phyloP scores from a whole-genome alignment of 1,284 basidiomycete species.

The Cystobasidium slooffiae region DNA sequence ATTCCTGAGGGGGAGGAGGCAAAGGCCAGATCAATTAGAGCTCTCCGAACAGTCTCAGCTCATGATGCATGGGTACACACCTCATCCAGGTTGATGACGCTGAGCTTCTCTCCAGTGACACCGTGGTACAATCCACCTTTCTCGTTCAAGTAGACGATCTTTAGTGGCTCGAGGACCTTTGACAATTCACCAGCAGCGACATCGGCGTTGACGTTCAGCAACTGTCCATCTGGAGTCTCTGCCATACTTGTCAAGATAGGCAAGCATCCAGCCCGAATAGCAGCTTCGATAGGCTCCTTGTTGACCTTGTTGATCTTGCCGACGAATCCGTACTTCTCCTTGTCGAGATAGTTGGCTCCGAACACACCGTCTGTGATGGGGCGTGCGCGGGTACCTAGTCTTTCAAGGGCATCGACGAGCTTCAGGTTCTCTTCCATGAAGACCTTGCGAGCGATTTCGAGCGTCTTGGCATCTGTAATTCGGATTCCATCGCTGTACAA shows the following conservation, averaged over 20 bases:
- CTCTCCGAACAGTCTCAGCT: not conserved
- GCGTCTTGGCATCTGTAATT: constrained; percentile 90
- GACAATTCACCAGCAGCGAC: constrained; percentile 94
- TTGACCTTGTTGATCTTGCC: constrained; percentile 90
- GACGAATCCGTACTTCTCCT: constrained; percentile 90
- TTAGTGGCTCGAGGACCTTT: constrained; percentile 95
- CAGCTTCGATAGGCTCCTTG: constrained; percentile 91
- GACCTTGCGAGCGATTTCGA: constrained; percentile 88
- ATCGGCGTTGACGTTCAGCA: constrained; percentile 95
- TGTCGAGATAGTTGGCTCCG: constrained; percentile 90
- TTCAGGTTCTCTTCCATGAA: constrained; percentile 95
- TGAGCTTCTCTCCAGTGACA: constrained; percentile 89
- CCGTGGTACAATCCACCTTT: constrained; percentile 98
- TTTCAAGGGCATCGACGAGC: constrained; percentile 85
- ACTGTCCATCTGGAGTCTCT: constrained; percentile 87
- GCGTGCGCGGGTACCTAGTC: constrained; percentile 87
- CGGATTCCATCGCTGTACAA: constrained; percentile 67
- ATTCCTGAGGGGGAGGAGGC: constrained; percentile 67
- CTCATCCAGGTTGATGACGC: constrained; percentile 97
- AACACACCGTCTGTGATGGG: constrained; percentile 96
- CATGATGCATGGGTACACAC: constrained; percentile 59
- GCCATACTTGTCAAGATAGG: constrained; percentile 91
- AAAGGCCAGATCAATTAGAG: not conserved
- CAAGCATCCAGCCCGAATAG: constrained; percentile 88
- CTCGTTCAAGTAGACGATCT: constrained; percentile 98